Evolutionary conservation across 169 alveolate species (phyloP), one percentile per base, ranked within the genome.

Genomic region (Plasmodium billcollinsi): DNA sequence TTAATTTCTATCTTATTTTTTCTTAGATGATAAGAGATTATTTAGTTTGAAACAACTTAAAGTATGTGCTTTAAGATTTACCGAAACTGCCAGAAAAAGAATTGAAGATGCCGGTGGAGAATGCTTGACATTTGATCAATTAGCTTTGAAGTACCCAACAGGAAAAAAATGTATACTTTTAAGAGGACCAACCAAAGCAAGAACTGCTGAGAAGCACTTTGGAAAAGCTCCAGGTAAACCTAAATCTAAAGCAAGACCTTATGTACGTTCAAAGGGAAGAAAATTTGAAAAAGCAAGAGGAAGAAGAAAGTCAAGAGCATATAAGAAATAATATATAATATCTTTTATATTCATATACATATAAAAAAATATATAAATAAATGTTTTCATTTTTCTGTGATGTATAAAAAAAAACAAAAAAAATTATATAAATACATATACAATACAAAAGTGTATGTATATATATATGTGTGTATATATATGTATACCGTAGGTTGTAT

Each of bases 81-180:
- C 99, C 3, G 99, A 98, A 96, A 95, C 98, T n/a, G 99, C 99
- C 20, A 96, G 99, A 88, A 96, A 96, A 58, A 97, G 99, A 88
- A 97, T 98, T 86, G 86, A 88, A 74, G 96, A 95, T 90, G 98
- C 99, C 8, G 99, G 99, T n/a, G 99, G 99, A 63, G 97, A 98
- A 93, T 97, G 99, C 95, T 86, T 98, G 71, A 98, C 99, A 70
- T 98, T 99, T 90, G 99, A 99, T 90, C 98, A 98, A 90, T 95
- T 99, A 91, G 99, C 98, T 15, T 86, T 97, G 74, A 94, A 96
- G 62, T 74, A 95, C 73, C 99, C 99, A 21, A 96, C 96, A 24
- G 99, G 99, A 73, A 89, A 96, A 65, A 96, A 95, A 88, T 96
- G 98, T 89, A 97, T 98, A 58, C 97, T 98, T 67, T 96, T 99